Conservation (phyloP, 306 rosid species). For the Vachellia pachyceras region DNA sequence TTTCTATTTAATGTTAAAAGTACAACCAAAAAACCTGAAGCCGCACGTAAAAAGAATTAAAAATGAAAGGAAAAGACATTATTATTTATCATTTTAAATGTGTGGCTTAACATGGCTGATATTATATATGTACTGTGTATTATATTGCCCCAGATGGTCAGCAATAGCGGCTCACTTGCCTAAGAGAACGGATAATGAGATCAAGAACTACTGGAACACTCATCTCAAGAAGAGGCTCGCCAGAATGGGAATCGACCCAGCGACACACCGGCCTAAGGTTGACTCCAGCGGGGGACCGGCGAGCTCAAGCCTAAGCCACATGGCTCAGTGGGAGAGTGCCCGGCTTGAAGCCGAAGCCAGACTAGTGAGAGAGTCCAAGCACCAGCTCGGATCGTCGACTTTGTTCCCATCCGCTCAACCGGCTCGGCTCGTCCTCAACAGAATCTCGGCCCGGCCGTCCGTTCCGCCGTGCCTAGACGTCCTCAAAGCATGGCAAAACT, state of each 20-base stretch:
- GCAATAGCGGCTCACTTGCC: conserved; percentile 47
- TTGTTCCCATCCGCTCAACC: not conserved
- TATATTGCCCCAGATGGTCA: conserved; percentile 44
- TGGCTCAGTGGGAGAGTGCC: conserved; percentile 52
- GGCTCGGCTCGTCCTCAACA: conserved; percentile 29
- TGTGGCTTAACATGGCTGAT: not conserved
- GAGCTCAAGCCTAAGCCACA: conserved; percentile 36
- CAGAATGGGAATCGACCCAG: conserved; percentile 50
- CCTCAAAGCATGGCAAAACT: conserved; percentile 54
- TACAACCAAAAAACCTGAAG: not conserved
- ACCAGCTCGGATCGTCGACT: not conserved
- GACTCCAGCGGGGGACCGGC: not conserved
- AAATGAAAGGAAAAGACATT: not conserved
- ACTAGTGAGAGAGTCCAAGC: conserved; percentile 35
- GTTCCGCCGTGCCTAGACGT: conserved; percentile 43
- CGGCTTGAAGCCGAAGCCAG: conserved; percentile 52
- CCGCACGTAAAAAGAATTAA: not conserved
- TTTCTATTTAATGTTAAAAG: not conserved
- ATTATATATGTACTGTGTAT: not conserved
- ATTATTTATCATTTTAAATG: not conserved
- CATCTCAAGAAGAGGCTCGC: conserved; percentile 47
- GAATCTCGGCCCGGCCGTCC: conserved; percentile 17
- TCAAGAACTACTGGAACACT: conserved; percentile 54
- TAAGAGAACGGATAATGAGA: conserved; percentile 52
- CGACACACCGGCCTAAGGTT: conserved; percentile 44